Evolutionary conservation across 2,329 filamentous ascomycete species (phyloP), one percentile per base, ranked within the genome.

Genomic region (Neonectria magnoliae): DNA sequence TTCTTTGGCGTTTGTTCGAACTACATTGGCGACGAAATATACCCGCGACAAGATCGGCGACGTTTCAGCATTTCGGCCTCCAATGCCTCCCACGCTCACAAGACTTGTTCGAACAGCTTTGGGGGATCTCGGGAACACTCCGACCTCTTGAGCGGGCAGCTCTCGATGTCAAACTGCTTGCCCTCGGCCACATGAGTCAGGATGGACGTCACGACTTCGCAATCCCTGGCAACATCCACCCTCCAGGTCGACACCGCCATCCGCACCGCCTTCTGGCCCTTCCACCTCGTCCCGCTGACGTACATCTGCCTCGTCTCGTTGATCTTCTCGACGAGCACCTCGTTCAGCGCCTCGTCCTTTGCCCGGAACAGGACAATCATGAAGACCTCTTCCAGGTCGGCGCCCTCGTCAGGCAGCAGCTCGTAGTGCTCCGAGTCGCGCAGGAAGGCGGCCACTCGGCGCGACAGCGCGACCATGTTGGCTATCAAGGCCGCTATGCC

Each of bases 161-260:
- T 65, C 29, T 65, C 54, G 2, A 76, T 71, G 14, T 76, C 71
- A 62, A 78, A 77, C 38, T 71, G 60, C 10, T 68, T 68, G 1
- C 73, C 75, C 51, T 77, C 70, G 5, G 81, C 82, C 56, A 90
- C 83, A 57, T 78, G 74, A 25, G 82, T 80, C 71, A 97, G 77
- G 3, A 94, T 89, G 5, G 83, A 80, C 65, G 81, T 85, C 16
- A 97, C 86, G n/a, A 93, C 76, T 20, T 79, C 80, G 64, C 90
- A 80, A 75, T 97, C 94, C 64, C 85, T 84, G 52, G 89, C 83
- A 0, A 90, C 84, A 73, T 94, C 85, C 2, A 92, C 90, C 77
- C 87, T 88, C 93, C 94, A 97, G 74, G 92, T 98, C 42, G 92
- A 91, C 45, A 97, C 88, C 0, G 95, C 94, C 71, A 97, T 88